Conservation (phyloP, 2,329 filamentous ascomycete species). For the Torrubiella hemipterigena region DNA sequence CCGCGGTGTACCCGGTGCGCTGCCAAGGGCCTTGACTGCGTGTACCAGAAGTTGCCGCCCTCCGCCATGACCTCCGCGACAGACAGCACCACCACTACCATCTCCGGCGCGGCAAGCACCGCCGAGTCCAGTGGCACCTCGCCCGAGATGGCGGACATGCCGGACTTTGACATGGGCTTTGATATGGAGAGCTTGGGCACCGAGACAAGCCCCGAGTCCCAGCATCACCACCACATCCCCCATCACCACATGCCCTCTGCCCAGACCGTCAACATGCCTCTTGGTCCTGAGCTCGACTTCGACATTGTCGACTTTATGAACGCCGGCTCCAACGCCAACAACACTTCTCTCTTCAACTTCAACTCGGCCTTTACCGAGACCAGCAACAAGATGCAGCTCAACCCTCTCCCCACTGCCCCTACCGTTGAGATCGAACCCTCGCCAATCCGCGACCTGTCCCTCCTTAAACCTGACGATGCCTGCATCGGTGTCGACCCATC, state of each 20-base stretch:
- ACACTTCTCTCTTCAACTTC: neutral
- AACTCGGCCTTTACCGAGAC: slow-evolving; percentile 1
- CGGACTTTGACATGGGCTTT: slow-evolving; percentile 24
- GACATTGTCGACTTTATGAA: slow-evolving; percentile 6
- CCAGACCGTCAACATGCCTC: neutral
- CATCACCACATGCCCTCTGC: neutral
- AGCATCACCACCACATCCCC: slow-evolving; percentile 1
- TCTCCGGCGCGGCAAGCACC: slow-evolving; percentile 9
- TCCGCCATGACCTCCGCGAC: slow-evolving; percentile 8
- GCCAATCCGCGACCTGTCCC: slow-evolving; percentile 18
- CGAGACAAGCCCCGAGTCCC: slow-evolving; percentile 17
- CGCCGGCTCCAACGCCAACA: neutral
- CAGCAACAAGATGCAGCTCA: slow-evolving; percentile 18
- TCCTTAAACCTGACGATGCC: slow-evolving; percentile 11
- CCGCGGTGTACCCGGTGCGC: slow-evolving; percentile 30
- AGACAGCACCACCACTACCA: slow-evolving; percentile 3
- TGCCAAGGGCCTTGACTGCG: slow-evolving; percentile 27
- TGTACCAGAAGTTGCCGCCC: slow-evolving; percentile 25
- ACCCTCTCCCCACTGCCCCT: slow-evolving; percentile 14
- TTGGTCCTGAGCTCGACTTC: slow-evolving; percentile 6
- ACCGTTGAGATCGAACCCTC: too few species aligned
- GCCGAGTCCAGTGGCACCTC: slow-evolving; percentile 2
- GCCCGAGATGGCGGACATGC: slow-evolving; percentile 12
- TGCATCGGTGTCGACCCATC: slow-evolving; percentile 17
- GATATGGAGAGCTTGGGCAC: slow-evolving; percentile 19